Evolutionary conservation across 1,284 basidiomycete species (phyloP), one percentile per base, ranked within the genome.

Genomic region (Ceratobasidium sp.): DNA sequence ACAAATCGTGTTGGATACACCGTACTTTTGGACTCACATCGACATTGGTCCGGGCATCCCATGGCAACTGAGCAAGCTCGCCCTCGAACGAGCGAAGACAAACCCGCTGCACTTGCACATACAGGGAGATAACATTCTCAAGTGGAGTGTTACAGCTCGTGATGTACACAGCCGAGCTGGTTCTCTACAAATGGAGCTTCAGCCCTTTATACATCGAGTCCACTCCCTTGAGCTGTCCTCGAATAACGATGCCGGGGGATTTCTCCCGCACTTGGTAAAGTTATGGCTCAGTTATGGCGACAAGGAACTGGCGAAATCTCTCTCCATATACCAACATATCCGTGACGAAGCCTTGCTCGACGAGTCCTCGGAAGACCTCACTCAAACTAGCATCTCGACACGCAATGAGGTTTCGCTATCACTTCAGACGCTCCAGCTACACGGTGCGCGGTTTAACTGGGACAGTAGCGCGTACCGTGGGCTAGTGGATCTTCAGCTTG

Each of bases 401-500:
- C 23, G 13, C 13, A 10, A 26, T 1, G 13, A 26, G 2, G 26
- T 60, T 12, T 28, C 33, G n/a, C 26, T 33, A 15, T 33, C 58
- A 1, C 23, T 60, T 39, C 12, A 28, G 9, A 28, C 40, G 9
- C 55, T 73, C 33, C 55, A n/a, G 3, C n/a, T 73, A 28, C 15
- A 60, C 23, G 20, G 18, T 28, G 4, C 28, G 12, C n/a, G 20
- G 20, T 40, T 40, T 2, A 18, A 42, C 20, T 73, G 70, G 56
- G 40, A 56, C 6, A 73, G 55, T 26, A 18, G 23, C 5, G 56
- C 55, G 18, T 73, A 63, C 26, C 55, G n/a, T 18, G 56, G 70
- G n/a, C 58, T 73, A 5, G 26, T 51, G 4, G 70, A 73, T 15
- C 67, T 70, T 18, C 67, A 44, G 15, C 13, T 73, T 44, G 56